Percentiles rank a stretch among this genome's conserved stretches.
These are phyloP conservation scores for Entomortierella parvispora DNA, from an alignment of 192 early-diverging fungal species.

Conservation along the genomic window DNA sequence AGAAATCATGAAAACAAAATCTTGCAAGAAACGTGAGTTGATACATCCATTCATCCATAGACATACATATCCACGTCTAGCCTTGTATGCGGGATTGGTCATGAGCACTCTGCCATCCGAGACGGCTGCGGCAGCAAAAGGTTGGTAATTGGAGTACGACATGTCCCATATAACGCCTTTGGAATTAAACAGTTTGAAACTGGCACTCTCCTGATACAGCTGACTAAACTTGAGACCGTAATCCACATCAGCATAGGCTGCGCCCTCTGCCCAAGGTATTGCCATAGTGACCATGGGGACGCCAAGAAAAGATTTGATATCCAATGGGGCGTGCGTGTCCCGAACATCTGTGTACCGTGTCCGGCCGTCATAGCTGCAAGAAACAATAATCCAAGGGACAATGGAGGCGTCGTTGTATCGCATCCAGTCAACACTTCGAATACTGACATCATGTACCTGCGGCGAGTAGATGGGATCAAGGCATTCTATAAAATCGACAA, in stretches of 20 bases:
- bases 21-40: background rate
- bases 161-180: slow-evolving; percentile 50
- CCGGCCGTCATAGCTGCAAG: slow-evolving; percentile 43
- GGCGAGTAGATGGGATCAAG: slow-evolving; percentile 38
- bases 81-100: slow-evolving; percentile 34
- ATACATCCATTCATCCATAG: background rate
- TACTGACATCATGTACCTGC: slow-evolving; percentile 45
- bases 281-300: slow-evolving; percentile 14
- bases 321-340: slow-evolving; percentile 18
- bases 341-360: slow-evolving; percentile 27
- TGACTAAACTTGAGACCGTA: slow-evolving; percentile 37
- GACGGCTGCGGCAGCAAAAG: slow-evolving; percentile 28
- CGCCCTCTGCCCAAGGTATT: slow-evolving; percentile 38
- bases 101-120: slow-evolving; percentile 38
- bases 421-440: slow-evolving; percentile 37
- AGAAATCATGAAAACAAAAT: background rate
- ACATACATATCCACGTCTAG: slow-evolving; percentile 46
- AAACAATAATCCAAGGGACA: slow-evolving; percentile 28
- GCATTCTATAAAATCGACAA: slow-evolving; percentile 13
- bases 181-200: slow-evolving; percentile 28
- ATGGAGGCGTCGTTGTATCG: slow-evolving; percentile 8
- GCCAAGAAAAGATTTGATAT: slow-evolving; percentile 33
- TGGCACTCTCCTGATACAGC: slow-evolving; percentile 27
- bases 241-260: slow-evolving; percentile 31
- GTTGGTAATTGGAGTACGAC: slow-evolving; percentile 40